Base-by-base conservation (phyloP, 2,329 filamentous ascomycete genomes). In the Cryphonectria naterciae region DNA sequence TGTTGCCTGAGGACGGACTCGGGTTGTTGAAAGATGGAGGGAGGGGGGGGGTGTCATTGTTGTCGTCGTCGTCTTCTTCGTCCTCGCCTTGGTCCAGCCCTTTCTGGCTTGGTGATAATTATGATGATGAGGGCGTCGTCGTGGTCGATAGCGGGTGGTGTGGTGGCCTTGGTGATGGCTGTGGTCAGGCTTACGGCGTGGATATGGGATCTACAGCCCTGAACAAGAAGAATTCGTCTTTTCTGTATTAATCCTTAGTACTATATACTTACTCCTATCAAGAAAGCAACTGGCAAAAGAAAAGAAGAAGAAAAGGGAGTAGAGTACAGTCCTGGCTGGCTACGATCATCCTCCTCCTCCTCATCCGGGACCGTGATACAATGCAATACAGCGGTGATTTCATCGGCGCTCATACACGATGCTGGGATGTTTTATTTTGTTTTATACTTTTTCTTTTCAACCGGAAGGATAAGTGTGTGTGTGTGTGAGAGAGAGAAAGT, bases 171-270 rank as follows among this genome's bases (percentile, higher is more conserved):
- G 62, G 46, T 19, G 65, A 62, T 54, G 60, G 65, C 19, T 46
- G 54, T 17, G 65, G 4, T 17, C 54, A 60, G 28, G 39, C 43
- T 7, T 32, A 43, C 54, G 39, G n/a, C 25, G 46, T 54, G 52
- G 28, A 56, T 54, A 28, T 54, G 52, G 56, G 41, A 17, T 65
- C 37, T 63, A 28, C 62, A 54, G 25, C 32, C 22, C 15, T 61
- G 49, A 63, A 35, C 35, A 69, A 71, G 39, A 63, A 52, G 43
- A 71, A 71, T 54, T 52, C 17, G 37, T 69, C 70, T 56, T 65
- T 65, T 37, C 63, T 63, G n/a, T 56, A 52, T 35, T 71, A 43
- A 65, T 11, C 37, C 13, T 63, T 52, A 39, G 37, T 39, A 39
- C 37, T 10, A 19, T 2, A 46, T 46, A 43, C 37, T 37, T 37